Conservation (phyloP, 257 asterid species). For the Solanum sitiens region DNA sequence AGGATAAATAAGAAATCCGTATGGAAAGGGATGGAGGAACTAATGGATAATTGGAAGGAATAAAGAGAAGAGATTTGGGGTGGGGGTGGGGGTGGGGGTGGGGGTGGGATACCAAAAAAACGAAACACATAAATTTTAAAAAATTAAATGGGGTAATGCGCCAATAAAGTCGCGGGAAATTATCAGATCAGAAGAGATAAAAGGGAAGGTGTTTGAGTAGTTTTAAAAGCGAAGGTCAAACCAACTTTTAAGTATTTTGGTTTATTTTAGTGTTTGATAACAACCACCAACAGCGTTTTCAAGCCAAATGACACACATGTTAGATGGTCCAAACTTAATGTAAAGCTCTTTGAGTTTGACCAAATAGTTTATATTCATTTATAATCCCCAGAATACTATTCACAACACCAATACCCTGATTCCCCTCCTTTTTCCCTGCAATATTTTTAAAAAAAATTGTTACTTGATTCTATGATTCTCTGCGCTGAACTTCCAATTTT, state of each 20-base stretch:
- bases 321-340: neutral
- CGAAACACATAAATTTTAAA: neutral
- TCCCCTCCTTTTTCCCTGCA: neutral
- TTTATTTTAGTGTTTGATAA: neutral
- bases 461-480: neutral
- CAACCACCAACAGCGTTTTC: neutral
- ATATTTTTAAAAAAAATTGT: neutral
- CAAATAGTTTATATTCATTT: neutral
- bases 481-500: neutral
- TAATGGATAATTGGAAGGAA: neutral
- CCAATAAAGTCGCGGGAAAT: neutral
- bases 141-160: neutral
- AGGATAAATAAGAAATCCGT: neutral
- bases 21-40: neutral
- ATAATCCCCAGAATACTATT: neutral
- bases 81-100: too few relatives aligned
- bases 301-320: neutral
- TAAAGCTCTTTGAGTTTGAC: neutral
- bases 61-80: neutral
- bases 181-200: neutral
- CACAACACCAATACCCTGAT: neutral
- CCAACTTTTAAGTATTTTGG: neutral
- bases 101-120: neutral
- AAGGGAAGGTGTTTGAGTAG: neutral
- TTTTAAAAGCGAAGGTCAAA: neutral